These are phyloP conservation scores for Talinum fruticosum DNA, from an alignment of 148 eudicot species.

Conservation along the genomic window DNA sequence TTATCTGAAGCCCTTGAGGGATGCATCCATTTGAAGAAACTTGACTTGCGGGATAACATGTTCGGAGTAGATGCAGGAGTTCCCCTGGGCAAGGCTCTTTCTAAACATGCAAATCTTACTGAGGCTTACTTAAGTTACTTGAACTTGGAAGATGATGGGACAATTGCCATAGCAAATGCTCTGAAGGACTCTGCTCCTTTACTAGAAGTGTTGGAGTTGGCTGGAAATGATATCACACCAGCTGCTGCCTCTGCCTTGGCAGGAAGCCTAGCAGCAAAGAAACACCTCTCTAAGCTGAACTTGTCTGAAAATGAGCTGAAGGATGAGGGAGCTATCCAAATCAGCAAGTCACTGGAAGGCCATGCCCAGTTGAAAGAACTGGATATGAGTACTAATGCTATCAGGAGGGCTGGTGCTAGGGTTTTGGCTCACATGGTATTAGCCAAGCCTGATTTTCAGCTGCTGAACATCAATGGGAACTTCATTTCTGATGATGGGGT, in stretches of 20 bases:
- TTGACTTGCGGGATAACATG: constrained; percentile 1
- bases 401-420: constrained; percentile 60
- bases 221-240: neutral
- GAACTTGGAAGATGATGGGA: neutral
- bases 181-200: neutral
- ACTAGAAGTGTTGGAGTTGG: neutral
- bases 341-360: constrained; percentile 46
- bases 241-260: neutral
- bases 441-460: too few relatives aligned
- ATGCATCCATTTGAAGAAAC: neutral
- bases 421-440: constrained; percentile 49
- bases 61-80: neutral
- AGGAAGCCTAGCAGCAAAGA: constrained; percentile 2
- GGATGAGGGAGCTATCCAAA: constrained; percentile 54
- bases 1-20: neutral
- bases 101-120: neutral
- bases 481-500: too few relatives aligned
- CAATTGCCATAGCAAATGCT: neutral
- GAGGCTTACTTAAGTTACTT: neutral
- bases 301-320: constrained; percentile 57
- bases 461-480: too few relatives aligned
- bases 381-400: constrained; percentile 46
- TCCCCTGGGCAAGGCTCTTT: neutral
- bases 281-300: constrained; percentile 34
- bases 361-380: constrained; percentile 45